phyloP scores from a whole-genome alignment of 2,329 filamentous ascomycete species.

The Sarocladium oryzae region DNA sequence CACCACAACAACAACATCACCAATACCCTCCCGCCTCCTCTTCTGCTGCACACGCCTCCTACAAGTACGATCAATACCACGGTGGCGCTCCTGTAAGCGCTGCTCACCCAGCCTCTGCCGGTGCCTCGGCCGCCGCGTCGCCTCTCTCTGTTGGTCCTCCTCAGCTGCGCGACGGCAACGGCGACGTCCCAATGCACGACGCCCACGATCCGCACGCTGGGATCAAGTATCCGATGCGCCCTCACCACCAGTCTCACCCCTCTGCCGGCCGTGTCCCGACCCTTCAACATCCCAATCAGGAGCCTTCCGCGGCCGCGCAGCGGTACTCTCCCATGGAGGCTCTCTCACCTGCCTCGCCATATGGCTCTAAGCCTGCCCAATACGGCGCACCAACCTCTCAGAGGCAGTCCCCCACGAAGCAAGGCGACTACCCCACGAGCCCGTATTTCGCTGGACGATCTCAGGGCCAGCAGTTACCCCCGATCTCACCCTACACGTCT shows the following conservation, averaged over 20 bases:
- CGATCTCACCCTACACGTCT: conserved; percentile 63
- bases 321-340: conserved; percentile 96
- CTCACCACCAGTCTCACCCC: conserved; percentile 69
- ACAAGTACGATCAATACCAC: conserved; percentile 65
- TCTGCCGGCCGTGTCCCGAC: conserved; percentile 47
- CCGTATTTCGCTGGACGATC: conserved; percentile 51
- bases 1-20: conserved; percentile 8
- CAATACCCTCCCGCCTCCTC: not conserved
- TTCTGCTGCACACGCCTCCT: conserved; percentile 30
- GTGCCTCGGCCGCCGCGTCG: conserved; percentile 49
- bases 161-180: conserved; percentile 63
- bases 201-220: conserved; percentile 73
- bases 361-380: conserved; percentile 60
- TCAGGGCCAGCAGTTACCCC: conserved; percentile 60
- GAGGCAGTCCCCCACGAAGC: conserved; percentile 74
- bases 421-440: conserved; percentile 47
- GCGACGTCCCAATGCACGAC: conserved; percentile 83
- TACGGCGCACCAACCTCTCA: conserved; percentile 45
- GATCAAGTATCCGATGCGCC: conserved; percentile 78
- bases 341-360: conserved; percentile 73
- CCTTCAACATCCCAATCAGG: conserved; percentile 50
- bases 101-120: conserved; percentile 25
- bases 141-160: conserved; percentile 43
- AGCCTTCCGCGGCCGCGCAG: conserved; percentile 75
- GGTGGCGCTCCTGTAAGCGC: conserved; percentile 26